Conservation (phyloP, 2,329 filamentous ascomycete genomes). For the Myotisia sp. region DNA sequence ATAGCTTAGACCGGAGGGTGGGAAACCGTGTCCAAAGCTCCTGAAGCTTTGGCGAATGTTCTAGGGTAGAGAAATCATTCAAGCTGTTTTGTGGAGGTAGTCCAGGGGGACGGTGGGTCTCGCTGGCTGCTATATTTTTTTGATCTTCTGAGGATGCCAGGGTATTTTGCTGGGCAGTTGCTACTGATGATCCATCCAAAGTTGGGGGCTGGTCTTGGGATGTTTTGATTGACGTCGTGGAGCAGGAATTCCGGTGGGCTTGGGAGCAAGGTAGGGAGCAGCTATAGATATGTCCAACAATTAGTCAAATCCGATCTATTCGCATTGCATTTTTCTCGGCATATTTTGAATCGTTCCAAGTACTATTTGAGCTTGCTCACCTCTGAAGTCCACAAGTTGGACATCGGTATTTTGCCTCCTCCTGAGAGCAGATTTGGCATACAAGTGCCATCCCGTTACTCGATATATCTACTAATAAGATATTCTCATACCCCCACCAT, state of each 20-base stretch:
- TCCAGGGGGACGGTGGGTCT: background rate
- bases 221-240: too few species aligned
- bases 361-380: slow-evolving; percentile 11
- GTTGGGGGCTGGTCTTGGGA: too few species aligned
- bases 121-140: background rate
- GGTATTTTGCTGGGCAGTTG: too few species aligned
- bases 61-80: slow-evolving; percentile 10
- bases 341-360: background rate
- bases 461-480: too few species aligned
- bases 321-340: too few species aligned
- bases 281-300: slow-evolving; percentile 16
- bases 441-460: slow-evolving; percentile 9
- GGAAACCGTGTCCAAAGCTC: slow-evolving; percentile 27
- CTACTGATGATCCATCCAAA: too few species aligned
- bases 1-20: slow-evolving; percentile 25
- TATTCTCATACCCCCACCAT: too few species aligned
- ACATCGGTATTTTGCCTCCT: slow-evolving; percentile 21
- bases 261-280: slow-evolving; percentile 35
- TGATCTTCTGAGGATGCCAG: background rate
- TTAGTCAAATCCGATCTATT: too few species aligned
- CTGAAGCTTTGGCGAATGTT: slow-evolving; percentile 22
- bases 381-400: slow-evolving; percentile 18
- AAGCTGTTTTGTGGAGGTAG: background rate
- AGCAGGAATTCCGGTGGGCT: slow-evolving; percentile 31
- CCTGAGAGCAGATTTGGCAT: slow-evolving; percentile 19